Conservation (phyloP, 768 basidiomycete species). For the Mrakia gelida region DNA sequence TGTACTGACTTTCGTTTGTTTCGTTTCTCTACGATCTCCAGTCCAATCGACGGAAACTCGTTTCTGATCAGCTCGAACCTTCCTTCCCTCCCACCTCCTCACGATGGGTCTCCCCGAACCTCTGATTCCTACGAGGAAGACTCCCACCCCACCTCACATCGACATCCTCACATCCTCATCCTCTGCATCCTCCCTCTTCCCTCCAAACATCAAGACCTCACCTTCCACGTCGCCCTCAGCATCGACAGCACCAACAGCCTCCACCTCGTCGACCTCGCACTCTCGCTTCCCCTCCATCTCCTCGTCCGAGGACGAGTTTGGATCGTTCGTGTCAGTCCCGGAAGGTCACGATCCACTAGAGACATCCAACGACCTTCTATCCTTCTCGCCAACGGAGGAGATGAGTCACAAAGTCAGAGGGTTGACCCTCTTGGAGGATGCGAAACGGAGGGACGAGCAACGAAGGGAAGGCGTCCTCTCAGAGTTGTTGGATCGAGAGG, state of each 20-base stretch:
- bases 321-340: constrained; percentile 12
- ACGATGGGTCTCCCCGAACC: constrained; percentile 10
- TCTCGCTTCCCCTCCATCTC: constrained; percentile 7
- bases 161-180: constrained; percentile 4
- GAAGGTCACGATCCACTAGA: constrained; percentile 1
- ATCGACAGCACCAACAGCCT: neutral
- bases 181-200: neutral
- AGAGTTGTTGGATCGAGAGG: constrained; percentile 62
- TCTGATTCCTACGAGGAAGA: constrained; percentile 4
- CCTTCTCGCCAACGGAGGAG: constrained; percentile 4
- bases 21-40: neutral
- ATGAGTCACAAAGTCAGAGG: neutral
- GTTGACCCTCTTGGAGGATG: constrained; percentile 54
- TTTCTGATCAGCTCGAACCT: neutral
- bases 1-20: neutral
- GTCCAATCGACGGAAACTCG: no score
- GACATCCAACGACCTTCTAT: neutral
- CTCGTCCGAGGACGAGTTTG: constrained; percentile 13
- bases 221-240: neutral
- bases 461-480: constrained; percentile 57
- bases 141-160: neutral
- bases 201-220: neutral
- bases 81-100: neutral
- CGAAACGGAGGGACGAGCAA: constrained; percentile 55
- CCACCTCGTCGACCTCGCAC: neutral